Percentiles rank a stretch among this genome's conserved stretches.
These are phyloP conservation scores for Fusarium goolgardi DNA, from an alignment of 2,329 filamentous ascomycete genomes.

Conservation along the genomic window DNA sequence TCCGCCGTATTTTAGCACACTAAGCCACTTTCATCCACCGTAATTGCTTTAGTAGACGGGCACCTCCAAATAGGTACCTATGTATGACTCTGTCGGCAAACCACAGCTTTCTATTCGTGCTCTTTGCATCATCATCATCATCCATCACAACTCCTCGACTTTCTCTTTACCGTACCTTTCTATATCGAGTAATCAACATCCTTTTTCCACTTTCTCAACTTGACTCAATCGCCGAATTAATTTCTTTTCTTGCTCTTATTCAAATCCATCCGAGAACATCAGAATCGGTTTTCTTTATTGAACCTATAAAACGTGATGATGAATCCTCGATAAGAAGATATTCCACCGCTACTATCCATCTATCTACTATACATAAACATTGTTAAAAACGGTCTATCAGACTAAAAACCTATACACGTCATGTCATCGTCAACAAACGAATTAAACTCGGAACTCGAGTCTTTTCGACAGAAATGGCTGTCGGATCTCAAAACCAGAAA, in stretches of 20 bases:
- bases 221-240: conserved; percentile 34
- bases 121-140: conserved; percentile 43
- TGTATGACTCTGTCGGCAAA: conserved; percentile 40
- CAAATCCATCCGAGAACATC: too few relatives aligned
- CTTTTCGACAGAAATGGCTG: conserved; percentile 86
- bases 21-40: conserved; percentile 34
- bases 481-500: conserved; percentile 73
- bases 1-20: conserved; percentile 5
- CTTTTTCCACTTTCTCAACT: background rate
- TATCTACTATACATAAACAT: background rate
- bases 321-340: conserved; percentile 26
- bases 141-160: conserved; percentile 18
- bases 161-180: background rate
- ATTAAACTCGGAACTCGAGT: conserved; percentile 79
- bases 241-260: too few relatives aligned
- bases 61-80: background rate
- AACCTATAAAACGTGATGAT: conserved; percentile 34
- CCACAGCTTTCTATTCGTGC: conserved; percentile 31
- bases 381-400: conserved; percentile 21
- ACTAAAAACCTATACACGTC: conserved; percentile 6
- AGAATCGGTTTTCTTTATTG: too few relatives aligned
- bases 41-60: conserved; percentile 1
- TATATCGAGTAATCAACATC: conserved; percentile 2
- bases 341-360: background rate
- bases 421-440: conserved; percentile 33